Conservation (phyloP, 2,329 filamentous ascomycete species). For the Fusarium sp. region DNA sequence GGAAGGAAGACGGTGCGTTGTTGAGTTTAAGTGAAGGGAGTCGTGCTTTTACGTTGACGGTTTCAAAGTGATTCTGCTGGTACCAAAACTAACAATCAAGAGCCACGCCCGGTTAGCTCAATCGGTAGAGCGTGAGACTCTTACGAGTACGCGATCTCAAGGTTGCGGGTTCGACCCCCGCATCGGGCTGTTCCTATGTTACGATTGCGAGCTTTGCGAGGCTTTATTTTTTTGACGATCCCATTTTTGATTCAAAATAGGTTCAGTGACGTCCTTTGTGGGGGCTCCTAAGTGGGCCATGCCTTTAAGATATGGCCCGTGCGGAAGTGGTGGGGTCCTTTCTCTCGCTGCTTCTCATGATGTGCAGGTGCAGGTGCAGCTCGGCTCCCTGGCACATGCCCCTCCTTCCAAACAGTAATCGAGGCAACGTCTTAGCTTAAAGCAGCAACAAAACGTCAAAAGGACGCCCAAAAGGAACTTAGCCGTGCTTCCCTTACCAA, state of each 20-base stretch:
- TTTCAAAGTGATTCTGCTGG: neutral
- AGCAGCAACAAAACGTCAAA: constrained; percentile 43
- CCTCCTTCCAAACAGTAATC: constrained; percentile 12
- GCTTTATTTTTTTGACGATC: constrained; percentile 22
- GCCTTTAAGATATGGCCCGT: constrained; percentile 3
- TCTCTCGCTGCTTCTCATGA: constrained; percentile 4
- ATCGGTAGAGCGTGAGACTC: constrained; percentile 76
- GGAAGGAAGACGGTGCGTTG: neutral
- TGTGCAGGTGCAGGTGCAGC: too few species aligned
- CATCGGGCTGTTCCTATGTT: constrained; percentile 58
- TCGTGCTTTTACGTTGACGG: neutral
- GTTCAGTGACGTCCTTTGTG: neutral
- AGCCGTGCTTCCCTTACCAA: neutral
- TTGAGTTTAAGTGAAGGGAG: neutral
- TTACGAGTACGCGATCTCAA: constrained; percentile 64
- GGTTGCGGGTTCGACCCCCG: constrained; percentile 68
- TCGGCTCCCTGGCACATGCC: constrained; percentile 9
- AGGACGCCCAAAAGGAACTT: neutral
- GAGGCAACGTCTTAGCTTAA: constrained; percentile 34
- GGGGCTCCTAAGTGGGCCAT: neutral
- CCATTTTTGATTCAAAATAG: neutral
- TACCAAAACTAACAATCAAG: constrained; percentile 2
- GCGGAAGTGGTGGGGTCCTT: constrained; percentile 4
- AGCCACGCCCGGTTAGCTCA: constrained; percentile 55
- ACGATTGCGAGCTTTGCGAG: constrained; percentile 34